Evolutionary conservation across 2,329 filamentous ascomycete genomes (phyloP).

Genomic region (Fusarium sp.): DNA sequence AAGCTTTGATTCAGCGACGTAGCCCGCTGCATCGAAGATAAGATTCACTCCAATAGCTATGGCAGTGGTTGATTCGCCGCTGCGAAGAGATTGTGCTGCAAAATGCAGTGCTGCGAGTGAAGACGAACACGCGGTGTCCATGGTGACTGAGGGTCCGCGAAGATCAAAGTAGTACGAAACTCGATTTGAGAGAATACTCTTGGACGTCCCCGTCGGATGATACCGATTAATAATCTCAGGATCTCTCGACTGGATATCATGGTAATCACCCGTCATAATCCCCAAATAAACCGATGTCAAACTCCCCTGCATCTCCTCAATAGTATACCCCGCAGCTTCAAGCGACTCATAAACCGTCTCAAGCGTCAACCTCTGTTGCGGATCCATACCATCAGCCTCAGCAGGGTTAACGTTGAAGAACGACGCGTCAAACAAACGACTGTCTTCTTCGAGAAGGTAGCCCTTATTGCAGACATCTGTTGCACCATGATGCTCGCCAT

Average conservation of each 20-base stretch:
- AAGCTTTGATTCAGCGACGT: conserved; percentile 49
- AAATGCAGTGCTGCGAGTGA: neutral
- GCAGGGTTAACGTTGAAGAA: conserved; percentile 52
- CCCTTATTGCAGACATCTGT: conserved; percentile 44
- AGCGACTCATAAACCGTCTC: conserved; percentile 56
- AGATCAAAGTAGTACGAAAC: conserved; percentile 1
- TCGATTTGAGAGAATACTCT: neutral
- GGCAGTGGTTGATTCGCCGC: neutral
- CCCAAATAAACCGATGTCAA: conserved; percentile 24
- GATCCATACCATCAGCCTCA: conserved; percentile 53
- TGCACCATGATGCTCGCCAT: conserved; percentile 41
- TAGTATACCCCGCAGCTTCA: conserved; percentile 46
- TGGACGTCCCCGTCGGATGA: conserved; percentile 24
- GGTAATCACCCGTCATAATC: conserved; percentile 25
- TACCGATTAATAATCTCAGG: conserved; percentile 40
- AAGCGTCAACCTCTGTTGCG: conserved; percentile 53
- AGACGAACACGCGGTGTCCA: neutral
- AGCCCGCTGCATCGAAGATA: conserved; percentile 36
- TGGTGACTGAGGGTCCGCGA: neutral
- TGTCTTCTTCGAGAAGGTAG: conserved; percentile 44
- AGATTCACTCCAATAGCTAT: conserved; percentile 14
- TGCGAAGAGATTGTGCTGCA: neutral
- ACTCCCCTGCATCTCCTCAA: conserved; percentile 39
- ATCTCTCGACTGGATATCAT: conserved; percentile 13
- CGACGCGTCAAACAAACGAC: conserved; percentile 47